Conservation (phyloP, 306 rosid genomes). For the Arachis stenosperma region DNA sequence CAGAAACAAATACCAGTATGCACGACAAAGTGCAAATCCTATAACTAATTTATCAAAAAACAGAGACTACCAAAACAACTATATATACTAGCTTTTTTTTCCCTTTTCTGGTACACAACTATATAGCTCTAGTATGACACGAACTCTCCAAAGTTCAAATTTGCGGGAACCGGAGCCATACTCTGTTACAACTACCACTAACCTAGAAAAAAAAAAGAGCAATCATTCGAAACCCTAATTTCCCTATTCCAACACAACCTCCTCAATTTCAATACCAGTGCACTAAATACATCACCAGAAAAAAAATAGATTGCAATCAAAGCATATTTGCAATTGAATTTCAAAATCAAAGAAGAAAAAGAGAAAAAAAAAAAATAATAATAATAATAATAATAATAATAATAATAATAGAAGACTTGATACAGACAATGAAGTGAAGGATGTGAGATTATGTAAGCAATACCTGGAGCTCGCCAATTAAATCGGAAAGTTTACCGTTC, state of each 20-base stretch:
- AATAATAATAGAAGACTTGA: not conserved
- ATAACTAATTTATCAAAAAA: conserved; percentile 14
- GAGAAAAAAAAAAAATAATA: too few species aligned
- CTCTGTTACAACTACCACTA: conserved; percentile 19
- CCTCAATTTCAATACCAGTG: not conserved
- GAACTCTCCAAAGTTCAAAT: not conserved
- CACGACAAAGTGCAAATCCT: not conserved
- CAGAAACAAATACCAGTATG: conserved; percentile 11
- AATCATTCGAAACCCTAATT: conserved; percentile 21
- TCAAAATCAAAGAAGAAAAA: not conserved
- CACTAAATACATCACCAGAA: not conserved
- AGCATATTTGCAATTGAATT: not conserved
- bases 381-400: not conserved
- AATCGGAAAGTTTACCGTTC: conserved; percentile 75
- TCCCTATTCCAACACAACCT: conserved; percentile 1
- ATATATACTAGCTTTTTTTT: not conserved
- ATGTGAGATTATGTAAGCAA: conserved; percentile 19
- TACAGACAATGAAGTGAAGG: not conserved
- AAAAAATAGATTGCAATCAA: not conserved
- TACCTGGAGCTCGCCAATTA: conserved; percentile 85
- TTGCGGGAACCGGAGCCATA: conserved; percentile 10
- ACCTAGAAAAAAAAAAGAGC: not conserved
- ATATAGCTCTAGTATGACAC: conserved; percentile 1
- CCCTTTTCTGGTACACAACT: not conserved
- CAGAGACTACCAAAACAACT: not conserved